Conservation (phyloP, 192 early-diverging fungal species). For the Podila minutissima region DNA sequence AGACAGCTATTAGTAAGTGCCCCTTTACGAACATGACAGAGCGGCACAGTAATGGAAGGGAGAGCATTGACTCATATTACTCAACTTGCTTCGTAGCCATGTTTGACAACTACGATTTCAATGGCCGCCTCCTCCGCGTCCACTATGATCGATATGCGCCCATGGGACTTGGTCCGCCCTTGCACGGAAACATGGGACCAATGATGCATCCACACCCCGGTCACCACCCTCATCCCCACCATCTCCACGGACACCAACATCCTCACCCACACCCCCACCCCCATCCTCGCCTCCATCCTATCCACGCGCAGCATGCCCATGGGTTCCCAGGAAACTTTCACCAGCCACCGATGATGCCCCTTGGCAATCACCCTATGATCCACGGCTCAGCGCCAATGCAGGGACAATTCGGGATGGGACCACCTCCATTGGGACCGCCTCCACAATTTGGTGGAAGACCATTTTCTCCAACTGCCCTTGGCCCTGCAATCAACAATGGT, state of each 20-base stretch:
- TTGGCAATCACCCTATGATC: conserved; percentile 28
- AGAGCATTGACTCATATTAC: no score
- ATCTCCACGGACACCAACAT: conserved; percentile 30
- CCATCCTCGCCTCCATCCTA: conserved; percentile 25
- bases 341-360: conserved; percentile 29
- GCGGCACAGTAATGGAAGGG: not conserved
- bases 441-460: conserved; percentile 7
- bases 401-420: conserved; percentile 28
- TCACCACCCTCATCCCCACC: conserved; percentile 37
- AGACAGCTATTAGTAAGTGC: conserved; percentile 68
- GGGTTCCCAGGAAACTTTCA: conserved; percentile 34
- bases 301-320: conserved; percentile 27
- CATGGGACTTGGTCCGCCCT: conserved; percentile 28
- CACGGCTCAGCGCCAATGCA: not conserved
- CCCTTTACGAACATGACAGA: not conserved
- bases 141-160: conserved; percentile 62
- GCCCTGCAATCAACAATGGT: conserved; percentile 1
- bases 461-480: conserved; percentile 10
- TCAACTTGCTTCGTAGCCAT: conserved; percentile 35
- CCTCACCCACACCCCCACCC: conserved; percentile 7
- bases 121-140: conserved; percentile 59
- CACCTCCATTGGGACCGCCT: conserved; percentile 14
- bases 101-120: conserved; percentile 61
- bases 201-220: conserved; percentile 48
- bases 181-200: conserved; percentile 41